phyloP scores from a whole-genome alignment of 192 early-diverging fungal species.

The Umbelopsis isabellina region DNA sequence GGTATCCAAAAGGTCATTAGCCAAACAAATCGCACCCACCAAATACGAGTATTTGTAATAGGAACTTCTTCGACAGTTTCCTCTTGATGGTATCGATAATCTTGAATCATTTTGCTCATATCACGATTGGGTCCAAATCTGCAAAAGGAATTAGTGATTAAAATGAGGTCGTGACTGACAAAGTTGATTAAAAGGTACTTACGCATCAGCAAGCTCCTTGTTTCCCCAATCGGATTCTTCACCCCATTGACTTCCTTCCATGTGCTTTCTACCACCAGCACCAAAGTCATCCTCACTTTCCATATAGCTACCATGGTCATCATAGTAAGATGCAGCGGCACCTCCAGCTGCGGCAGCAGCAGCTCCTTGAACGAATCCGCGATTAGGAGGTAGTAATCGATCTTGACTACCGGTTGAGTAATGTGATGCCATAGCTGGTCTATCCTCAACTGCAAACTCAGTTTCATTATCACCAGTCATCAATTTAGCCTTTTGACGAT shows the following conservation, averaged over 20 bases:
- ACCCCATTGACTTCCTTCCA: conserved; percentile 45
- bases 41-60: conserved; percentile 50
- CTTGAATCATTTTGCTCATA: conserved; percentile 47
- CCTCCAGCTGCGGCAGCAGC: background rate
- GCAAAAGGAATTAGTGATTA: conserved; percentile 21
- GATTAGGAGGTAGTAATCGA: background rate
- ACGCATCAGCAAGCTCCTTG: conserved; percentile 44
- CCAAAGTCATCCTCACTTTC: conserved; percentile 45
- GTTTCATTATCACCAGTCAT: conserved; percentile 1
- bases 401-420: conserved; percentile 8
- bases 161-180: background rate
- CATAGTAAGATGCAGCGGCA: conserved; percentile 27
- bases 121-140: conserved; percentile 46
- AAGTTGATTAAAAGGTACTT: conserved; percentile 20
- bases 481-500: conserved; percentile 44
- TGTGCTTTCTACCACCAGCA: conserved; percentile 9
- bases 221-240: conserved; percentile 51
- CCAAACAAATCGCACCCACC: conserved; percentile 84
- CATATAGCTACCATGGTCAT: conserved; percentile 40
- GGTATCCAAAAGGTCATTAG: conserved; percentile 87
- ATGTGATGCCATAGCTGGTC: background rate
- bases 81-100: conserved; percentile 35
- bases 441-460: conserved; percentile 15
- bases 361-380: background rate
- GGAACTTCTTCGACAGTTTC: conserved; percentile 59